Conservation (phyloP, 2,329 filamentous ascomycete genomes). For the Fusarium aywerte region DNA sequence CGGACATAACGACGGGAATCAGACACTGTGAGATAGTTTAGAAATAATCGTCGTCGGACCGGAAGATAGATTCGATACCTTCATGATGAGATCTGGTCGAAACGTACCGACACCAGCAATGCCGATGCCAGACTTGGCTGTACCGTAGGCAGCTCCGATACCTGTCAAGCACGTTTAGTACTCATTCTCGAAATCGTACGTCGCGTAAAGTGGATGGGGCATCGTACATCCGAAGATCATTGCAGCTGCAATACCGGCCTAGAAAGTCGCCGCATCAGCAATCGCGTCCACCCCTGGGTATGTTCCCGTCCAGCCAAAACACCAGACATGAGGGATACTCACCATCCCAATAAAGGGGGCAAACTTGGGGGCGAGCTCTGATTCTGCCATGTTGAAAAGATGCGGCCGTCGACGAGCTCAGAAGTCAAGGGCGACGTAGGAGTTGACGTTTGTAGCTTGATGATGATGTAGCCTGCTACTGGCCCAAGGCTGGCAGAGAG, state of each 20-base stretch:
- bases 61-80: conserved; percentile 62
- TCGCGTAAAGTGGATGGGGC: conserved; percentile 26
- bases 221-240: conserved; percentile 85
- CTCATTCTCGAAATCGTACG: conserved; percentile 35
- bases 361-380: conserved; percentile 78
- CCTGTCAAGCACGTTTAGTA: conserved; percentile 53
- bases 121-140: conserved; percentile 87
- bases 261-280: conserved; percentile 43
- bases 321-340: conserved; percentile 51
- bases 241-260: conserved; percentile 82
- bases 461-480: conserved; percentile 47
- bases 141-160: conserved; percentile 84
- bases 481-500: conserved; percentile 39
- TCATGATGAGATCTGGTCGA: conserved; percentile 89
- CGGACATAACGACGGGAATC: conserved; percentile 96
- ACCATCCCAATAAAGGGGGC: conserved; percentile 92
- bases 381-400: conserved; percentile 58
- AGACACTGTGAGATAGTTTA: conserved; percentile 68
- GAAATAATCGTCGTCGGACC: neutral
- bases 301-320: conserved; percentile 4
- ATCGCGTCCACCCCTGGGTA: conserved; percentile 26
- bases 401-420: conserved; percentile 35
- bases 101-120: conserved; percentile 88
- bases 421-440: conserved; percentile 32
- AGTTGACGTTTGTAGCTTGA: conserved; percentile 41